Evolutionary conservation across 148 eudicot species (phyloP), one percentile per base, ranked within the genome.

Genomic region (Euryodendron excelsum): DNA sequence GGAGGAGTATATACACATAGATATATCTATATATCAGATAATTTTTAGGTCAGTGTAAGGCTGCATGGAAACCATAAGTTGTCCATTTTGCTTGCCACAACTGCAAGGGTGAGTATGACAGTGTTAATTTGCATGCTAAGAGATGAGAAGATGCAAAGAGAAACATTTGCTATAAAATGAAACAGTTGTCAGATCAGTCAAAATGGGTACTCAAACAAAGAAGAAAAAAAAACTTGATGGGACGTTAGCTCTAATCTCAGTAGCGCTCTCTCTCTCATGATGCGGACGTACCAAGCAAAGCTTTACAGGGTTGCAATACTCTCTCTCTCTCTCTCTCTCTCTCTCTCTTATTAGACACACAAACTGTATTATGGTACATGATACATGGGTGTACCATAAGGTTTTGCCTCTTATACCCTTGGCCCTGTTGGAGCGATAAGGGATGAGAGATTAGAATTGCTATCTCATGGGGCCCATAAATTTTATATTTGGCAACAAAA

Each of bases 111-210:
- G 82, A n/a, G n/a, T n/a, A n/a, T n/a, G n/a, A n/a, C n/a, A 60
- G 31, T 21, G 72, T 23, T 41, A 45, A 20, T 34, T 25, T 53
- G 60, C 66, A 73, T 50, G 74, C 64, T 50, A 58, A 66, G 72
- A 34, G 78, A 65, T 33, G 78, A 33, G 80, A 72, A 52, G 15
- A 53, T 76, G 62, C 41, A 44, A 72, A 53, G 37, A 13, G 71
- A 69, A 62, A 75, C 72, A 79, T 76, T 72, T 78, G 53, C 85
- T 20, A 78, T 56, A 76, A 45, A 60, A 15, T 60, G 55, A 58
- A 45, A 65, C 15, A 34, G 18, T 37, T 66, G 76, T 55, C 69
- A 77, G 77, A 66, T 70, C 61, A 65, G 84, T 84, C 83, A 84
- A 84, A 80, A 65, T 36, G 23, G 60, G 47, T 55, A 36, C 60